Evolutionary conservation across 805 yeast genomes (phyloP), one percentile per base, ranked within the genome.

Genomic region (Kluyveromyces wickerhamii): DNA sequence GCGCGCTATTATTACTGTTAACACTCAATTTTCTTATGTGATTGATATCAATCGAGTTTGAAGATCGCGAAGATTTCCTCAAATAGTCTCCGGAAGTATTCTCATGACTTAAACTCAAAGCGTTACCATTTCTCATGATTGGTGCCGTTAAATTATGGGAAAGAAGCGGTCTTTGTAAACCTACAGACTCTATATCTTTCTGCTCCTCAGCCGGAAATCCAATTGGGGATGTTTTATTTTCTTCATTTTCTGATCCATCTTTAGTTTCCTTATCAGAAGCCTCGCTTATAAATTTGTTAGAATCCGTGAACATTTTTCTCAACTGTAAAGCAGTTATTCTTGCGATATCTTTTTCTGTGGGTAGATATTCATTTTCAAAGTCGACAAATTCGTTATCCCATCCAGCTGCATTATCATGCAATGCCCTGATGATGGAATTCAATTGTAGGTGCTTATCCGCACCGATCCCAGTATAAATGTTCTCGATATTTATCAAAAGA

Each of bases 291-390:
- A 36, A 39, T 41, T 36, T 43, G 40, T 46, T 58, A 37, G 67
- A 69, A 36, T 77, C 87, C 48, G 73, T 59, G 45, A 89, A 77
- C 32, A 88, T 67, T 44, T 79, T 81, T 40, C 78, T 75, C 48
- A 89, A 63, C 52, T 89, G 97, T 47, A 79, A 79, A 4, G 95
- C 82, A 2, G 98, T 88, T 28, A 92, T 83, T 42, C 85, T 69
- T 4, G 94, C 78, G 45, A 92, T 83, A 67, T 92, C 98, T 49
- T 79, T 84, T 55, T 92, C 97, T 7, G 94, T 77, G 1, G 97
- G 97, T 40, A 89, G 69, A 51, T 72, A 92, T 14, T 69, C 68
- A 28, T 70, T 69, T 40, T 84, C 96, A 60, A 92, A 89, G 6
- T 74, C 81, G 23, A 74, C 69, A 48, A 92, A 87, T 38, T 80